These are phyloP conservation scores for Pelargonium fulgidum DNA, from an alignment of 441 rosid species.

Conservation along the genomic window DNA sequence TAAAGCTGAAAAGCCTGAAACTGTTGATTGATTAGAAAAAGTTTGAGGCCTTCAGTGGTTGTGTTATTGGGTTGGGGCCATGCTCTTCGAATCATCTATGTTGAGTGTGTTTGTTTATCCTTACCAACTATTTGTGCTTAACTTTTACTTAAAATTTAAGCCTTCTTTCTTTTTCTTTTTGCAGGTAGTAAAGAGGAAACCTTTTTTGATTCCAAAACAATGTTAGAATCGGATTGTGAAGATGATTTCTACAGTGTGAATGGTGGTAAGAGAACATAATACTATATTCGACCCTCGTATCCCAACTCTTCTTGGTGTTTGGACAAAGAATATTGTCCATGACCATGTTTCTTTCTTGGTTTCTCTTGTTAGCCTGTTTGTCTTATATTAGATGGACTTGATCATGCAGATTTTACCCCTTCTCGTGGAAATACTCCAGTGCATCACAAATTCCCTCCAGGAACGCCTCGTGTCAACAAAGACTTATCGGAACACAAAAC, in stretches of 20 bases:
- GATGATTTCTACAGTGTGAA: constrained; percentile 84
- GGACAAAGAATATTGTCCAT: not conserved
- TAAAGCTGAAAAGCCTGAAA: too few relatives aligned
- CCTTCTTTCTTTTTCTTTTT: constrained; percentile 13
- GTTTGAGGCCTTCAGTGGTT: not conserved
- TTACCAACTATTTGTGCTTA: not conserved
- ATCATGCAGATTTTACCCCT: constrained; percentile 75
- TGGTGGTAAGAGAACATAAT: constrained; percentile 56
- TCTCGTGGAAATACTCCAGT: constrained; percentile 52
- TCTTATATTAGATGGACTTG: not conserved
- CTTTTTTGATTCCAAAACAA: constrained; percentile 77
- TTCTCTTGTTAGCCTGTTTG: not conserved
- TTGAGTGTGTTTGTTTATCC: not conserved
- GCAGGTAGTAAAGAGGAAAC: constrained; percentile 84
- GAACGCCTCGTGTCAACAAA: constrained; percentile 36
- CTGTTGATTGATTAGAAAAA: not conserved
- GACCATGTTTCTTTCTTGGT: not conserved
- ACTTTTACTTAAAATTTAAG: constrained; percentile 4
- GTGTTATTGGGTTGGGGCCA: not conserved
- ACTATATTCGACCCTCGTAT: not conserved
- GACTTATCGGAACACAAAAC: constrained; percentile 27
- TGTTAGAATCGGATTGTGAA: constrained; percentile 75
- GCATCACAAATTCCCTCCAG: constrained; percentile 43
- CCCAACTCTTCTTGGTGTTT: not conserved
- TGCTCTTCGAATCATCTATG: not conserved